phyloP scores from a whole-genome alignment of 129 eudicot species.

The Apium graveolens region DNA sequence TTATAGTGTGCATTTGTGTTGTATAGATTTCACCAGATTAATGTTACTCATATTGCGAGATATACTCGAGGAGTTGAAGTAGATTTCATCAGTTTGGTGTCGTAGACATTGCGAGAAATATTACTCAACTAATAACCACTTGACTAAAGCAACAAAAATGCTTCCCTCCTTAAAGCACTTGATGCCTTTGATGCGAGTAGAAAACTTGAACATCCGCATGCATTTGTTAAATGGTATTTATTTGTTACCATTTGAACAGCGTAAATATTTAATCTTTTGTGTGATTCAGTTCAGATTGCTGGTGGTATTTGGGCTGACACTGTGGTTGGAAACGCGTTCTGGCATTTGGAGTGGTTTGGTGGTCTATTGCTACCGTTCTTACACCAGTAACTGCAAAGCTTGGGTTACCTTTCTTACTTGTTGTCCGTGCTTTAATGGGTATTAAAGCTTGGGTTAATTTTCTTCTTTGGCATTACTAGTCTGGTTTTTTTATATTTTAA shows the following conservation, averaged over 20 bases:
- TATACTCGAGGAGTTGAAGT: too few relatives aligned
- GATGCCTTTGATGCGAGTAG: background rate
- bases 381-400: conserved; percentile 88
- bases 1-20: too few relatives aligned
- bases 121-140: too few relatives aligned
- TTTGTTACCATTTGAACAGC: background rate
- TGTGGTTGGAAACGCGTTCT: conserved; percentile 83
- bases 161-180: background rate
- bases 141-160: too few relatives aligned
- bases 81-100: too few relatives aligned
- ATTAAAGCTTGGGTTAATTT: conserved; percentile 65
- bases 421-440: conserved; percentile 93
- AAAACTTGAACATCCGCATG: background rate
- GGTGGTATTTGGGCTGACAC: conserved; percentile 99
- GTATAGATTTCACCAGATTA: too few relatives aligned
- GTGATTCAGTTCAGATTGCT: conserved; percentile 57
- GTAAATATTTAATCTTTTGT: background rate
- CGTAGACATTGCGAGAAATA: too few relatives aligned
- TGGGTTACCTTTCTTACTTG: conserved; percentile 83
- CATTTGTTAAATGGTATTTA: too few relatives aligned
- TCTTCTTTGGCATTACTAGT: conserved; percentile 6
- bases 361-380: conserved; percentile 85
- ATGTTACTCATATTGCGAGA: too few relatives aligned
- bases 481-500: background rate
- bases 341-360: conserved; percentile 90